Evolutionary conservation across 2,329 filamentous ascomycete genomes (phyloP), one percentile per base, ranked within the genome.

Genomic region (Fusarium pseudoanthophilum): DNA sequence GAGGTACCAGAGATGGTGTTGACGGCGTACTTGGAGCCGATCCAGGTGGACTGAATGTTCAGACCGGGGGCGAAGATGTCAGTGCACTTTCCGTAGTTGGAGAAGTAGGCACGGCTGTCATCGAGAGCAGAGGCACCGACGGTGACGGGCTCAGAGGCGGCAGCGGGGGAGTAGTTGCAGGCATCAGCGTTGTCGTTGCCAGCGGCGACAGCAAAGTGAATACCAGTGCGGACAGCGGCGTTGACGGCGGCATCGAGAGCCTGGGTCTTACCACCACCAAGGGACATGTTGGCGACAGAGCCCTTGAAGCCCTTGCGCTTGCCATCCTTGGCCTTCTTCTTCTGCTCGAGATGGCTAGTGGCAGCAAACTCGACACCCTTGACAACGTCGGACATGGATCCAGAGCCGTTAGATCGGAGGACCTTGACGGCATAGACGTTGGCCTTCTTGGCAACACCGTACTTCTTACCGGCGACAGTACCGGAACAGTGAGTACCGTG

Each of bases 1-100:
- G 96, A 99, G 76, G 96, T 99, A 84, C 96, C 96, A 46, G 95
- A 98, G 87, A 99, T 99, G 86, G 94, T 98, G 92, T 99, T 99
- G 87, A 94, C 91, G 80, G 96, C 95, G 80, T 95, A 92, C 85
- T 96, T 93, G 90, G 92, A 95, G 82, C 97, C 96, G 79, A 97
- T 97, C 96, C 96, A 99, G 83, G 96, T 98, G 75, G 96, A 99
- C 79, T 94, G 90, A 80, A 99, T 97, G 92, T 95, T 97, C 80
- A 98, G 89, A 81, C 96, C 96, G 70, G 96, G 96, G 73, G 95
- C 96, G 80, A 99, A 99, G 89, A 99, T 97, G 85, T 99, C 96
- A 83, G 95, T 97, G 90, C 96, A 99, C 89, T 95, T 96, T 84
- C 96, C 96, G 85, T 92, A 98, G 93, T 99, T 99, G 91, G 97